A percentile compares a stretch with the other conserved stretches of the same genome.
Conservation (phyloP, 108 stramenopile genomes). For the Nannochloropsis granulata region DNA sequence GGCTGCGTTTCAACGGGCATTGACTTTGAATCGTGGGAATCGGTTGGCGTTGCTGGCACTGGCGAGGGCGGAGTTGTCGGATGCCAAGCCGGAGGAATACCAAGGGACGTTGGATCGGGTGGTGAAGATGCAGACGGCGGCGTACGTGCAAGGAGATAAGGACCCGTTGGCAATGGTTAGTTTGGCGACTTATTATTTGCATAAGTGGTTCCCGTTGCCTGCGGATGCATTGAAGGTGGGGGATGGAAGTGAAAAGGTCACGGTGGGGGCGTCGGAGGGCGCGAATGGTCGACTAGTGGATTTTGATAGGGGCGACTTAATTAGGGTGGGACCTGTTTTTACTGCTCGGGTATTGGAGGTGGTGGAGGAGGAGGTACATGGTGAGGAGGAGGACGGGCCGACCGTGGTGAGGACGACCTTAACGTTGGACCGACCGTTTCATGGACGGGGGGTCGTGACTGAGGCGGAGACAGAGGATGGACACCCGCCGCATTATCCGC, state of each 20-base stretch:
- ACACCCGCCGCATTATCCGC: not conserved
- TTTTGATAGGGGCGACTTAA: not conserved
- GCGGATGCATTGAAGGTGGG: not conserved
- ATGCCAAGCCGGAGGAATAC: not conserved
- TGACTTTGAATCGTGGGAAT: not conserved
- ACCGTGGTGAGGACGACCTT: not conserved
- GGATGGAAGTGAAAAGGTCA: not conserved
- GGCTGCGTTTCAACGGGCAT: slow-evolving; percentile 20
- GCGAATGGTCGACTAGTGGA: not conserved
- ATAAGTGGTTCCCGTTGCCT: not conserved
- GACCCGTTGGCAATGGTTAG: not conserved
- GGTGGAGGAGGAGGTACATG: not conserved
- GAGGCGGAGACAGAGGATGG: not conserved
- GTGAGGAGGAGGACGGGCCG: not conserved
- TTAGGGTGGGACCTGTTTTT: not conserved
- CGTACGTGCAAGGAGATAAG: not conserved
- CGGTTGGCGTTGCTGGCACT: not conserved
- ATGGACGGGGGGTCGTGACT: not conserved
- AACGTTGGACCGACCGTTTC: not conserved
- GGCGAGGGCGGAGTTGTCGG: not conserved
- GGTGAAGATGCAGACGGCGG: not conserved
- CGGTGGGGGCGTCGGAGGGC: not conserved
- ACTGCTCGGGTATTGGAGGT: not conserved
- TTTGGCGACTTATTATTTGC: not conserved
- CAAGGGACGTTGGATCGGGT: not conserved